Evolutionary conservation across 208 protist species (phyloP).

Genomic region (Trypanosoma melophagium): DNA sequence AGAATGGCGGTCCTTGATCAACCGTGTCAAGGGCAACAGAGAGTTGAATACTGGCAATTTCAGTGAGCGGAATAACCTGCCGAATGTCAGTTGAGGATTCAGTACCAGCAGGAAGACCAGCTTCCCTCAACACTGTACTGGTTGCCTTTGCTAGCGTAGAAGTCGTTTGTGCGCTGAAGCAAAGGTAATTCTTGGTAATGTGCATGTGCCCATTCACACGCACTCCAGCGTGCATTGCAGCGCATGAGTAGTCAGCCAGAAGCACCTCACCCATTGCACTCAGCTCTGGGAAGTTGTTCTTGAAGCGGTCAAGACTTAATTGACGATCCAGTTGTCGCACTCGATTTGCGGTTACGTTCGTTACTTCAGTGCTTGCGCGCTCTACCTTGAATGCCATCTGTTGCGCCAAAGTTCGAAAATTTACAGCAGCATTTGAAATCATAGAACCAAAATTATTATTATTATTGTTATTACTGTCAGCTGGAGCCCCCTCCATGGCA

Average conservation of each 20-base stretch:
- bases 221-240: constrained; percentile 53
- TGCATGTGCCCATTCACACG: constrained; percentile 49
- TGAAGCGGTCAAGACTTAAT: constrained; percentile 57
- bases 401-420: constrained; percentile 32
- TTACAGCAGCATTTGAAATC: constrained; percentile 23
- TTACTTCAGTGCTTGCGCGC: constrained; percentile 49
- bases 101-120: constrained; percentile 1
- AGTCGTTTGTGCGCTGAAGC: constrained; percentile 53
- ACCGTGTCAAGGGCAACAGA: constrained; percentile 64
- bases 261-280: constrained; percentile 55
- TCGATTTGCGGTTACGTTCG: constrained; percentile 45
- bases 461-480: not conserved
- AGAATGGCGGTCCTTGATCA: constrained; percentile 49
- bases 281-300: constrained; percentile 56
- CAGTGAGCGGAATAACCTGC: constrained; percentile 52
- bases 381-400: constrained; percentile 47
- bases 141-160: constrained; percentile 37
- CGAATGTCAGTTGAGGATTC: constrained; percentile 32
- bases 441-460: constrained; percentile 1
- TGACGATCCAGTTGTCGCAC: constrained; percentile 63
- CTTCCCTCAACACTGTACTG: constrained; percentile 34
- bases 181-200: constrained; percentile 66
- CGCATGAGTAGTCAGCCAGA: constrained; percentile 65
- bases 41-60: constrained; percentile 62
- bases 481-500: not conserved